Evolutionary conservation across 1,139 yeast genomes (phyloP).

Genomic region (Suhomyces bolitotheri): DNA sequence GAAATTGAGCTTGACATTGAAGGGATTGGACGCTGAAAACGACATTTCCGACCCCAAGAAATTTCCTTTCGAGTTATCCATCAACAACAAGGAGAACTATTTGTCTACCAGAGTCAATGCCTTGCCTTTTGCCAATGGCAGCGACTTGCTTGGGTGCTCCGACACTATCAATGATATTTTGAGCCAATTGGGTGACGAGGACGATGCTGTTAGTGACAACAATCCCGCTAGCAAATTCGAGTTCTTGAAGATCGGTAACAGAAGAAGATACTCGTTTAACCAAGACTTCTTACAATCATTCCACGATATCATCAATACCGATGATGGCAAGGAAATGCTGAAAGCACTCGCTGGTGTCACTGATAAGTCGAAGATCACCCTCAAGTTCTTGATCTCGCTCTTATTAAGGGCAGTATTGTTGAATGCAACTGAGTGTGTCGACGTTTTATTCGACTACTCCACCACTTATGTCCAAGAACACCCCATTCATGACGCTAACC

Average conservation of each 20-base stretch:
- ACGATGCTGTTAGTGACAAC: constrained; percentile 15
- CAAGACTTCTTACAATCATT: constrained; percentile 29
- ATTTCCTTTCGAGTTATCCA: constrained; percentile 39
- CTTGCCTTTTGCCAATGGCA: constrained; percentile 74
- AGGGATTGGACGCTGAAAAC: constrained; percentile 23
- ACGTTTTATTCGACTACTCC: constrained; percentile 43
- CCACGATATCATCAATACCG: constrained; percentile 39
- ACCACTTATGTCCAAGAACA: constrained; percentile 15
- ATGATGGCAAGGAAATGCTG: constrained; percentile 45
- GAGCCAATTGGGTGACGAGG: constrained; percentile 33
- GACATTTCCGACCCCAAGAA: constrained; percentile 12
- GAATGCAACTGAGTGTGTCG: constrained; percentile 56
- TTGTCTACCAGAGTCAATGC: constrained; percentile 70
- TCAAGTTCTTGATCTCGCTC: constrained; percentile 52
- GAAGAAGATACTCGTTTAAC: constrained; percentile 30
- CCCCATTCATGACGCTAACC: constrained; percentile 21
- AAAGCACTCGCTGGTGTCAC: constrained; percentile 33
- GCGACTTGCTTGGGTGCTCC: constrained; percentile 56
- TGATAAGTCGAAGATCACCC: constrained; percentile 25
- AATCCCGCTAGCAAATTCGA: constrained; percentile 13
- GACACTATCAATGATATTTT: constrained; percentile 57
- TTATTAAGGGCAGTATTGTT: constrained; percentile 63
- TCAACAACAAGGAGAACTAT: constrained; percentile 65
- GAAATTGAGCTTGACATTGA: constrained; percentile 42
- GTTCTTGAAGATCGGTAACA: constrained; percentile 19